Base-by-base conservation (phyloP, 192 early-diverging fungal species). In the Backusella sp. region DNA sequence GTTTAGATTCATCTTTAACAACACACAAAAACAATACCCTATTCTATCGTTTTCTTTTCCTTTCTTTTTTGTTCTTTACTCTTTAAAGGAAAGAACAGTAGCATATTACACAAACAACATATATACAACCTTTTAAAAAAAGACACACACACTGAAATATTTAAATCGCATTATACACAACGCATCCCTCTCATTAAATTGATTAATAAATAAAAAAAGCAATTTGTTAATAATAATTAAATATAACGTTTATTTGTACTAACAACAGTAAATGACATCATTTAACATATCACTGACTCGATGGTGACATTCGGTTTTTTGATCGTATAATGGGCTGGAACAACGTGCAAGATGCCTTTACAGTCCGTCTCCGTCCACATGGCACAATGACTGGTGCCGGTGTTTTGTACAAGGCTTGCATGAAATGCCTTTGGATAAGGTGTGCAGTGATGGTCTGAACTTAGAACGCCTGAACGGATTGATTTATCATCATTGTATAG, bases 291-390 rank as follows among this genome's bases (percentile, higher is more conserved):
- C 35, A 73, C 66, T 21, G 77, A 78, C 30, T 73, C 37, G 26
- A 78, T 46, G 23, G 39, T 42, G 26, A 6, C 62, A 62, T n/a
- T 34, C 1, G 77, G 77, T n/a, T 52, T 72, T 26, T 68, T 21
- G 4, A 78, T 73, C 3, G n/a, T 72, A 52, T 78, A 78, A 69
- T 73, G 77, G 15, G 77, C 68, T 23, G 77, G 77, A 34, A 68
- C 72, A n/a, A 78, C 46, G 30, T 73, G 66, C 17, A 78, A 21
- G 3, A 42, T 21, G 0, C 77, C 77, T 67, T 73, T 41, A 41
- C 77, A 78, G 15, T 78, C 21, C 15, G 35, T 23, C 0, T 52
- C 71, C 5, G 77, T 73, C 77, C 77, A 78, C n/a, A 78, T 30
- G 6, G 72, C 46, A 41, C 77, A 78, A 36, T 72, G 69, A 3